Percentiles rank a stretch among this genome's conserved stretches.
Evolutionary conservation across 2,329 filamentous ascomycete species (phyloP).

Genomic region (Sarocladium oryzae): DNA sequence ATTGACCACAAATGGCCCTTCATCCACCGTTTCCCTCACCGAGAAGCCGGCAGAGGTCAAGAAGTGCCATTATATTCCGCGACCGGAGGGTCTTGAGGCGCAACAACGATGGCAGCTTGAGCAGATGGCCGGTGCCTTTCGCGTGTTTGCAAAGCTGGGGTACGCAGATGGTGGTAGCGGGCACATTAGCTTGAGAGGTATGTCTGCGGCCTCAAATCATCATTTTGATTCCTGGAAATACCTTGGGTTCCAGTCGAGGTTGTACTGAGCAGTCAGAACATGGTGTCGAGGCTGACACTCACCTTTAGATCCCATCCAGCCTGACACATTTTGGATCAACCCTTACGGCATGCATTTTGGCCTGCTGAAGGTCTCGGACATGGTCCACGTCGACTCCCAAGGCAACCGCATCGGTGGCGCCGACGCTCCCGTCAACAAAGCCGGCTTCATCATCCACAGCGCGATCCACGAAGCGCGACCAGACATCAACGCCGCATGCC

Average conservation of each 20-base stretch:
- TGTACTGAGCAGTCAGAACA: too few relatives aligned
- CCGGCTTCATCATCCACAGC: slow-evolving; percentile 62
- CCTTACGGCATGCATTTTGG: slow-evolving; percentile 59
- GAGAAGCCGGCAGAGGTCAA: neutral
- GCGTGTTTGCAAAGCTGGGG: slow-evolving; percentile 13
- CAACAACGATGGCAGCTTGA: slow-evolving; percentile 10
- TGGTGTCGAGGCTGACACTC: too few relatives aligned
- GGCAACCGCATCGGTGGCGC: slow-evolving; percentile 55
- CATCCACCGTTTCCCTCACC: neutral
- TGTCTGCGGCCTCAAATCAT: too few relatives aligned
- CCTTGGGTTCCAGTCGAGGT: too few relatives aligned
- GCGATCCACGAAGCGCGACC: slow-evolving; percentile 59
- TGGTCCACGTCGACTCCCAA: slow-evolving; percentile 55
- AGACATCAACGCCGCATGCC: slow-evolving; percentile 61
- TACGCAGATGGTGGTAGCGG: slow-evolving; percentile 10
- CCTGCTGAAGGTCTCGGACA: slow-evolving; percentile 56
- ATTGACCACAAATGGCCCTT: neutral
- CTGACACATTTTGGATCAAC: slow-evolving; percentile 41
- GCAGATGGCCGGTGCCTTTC: slow-evolving; percentile 15
- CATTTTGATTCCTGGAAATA: too few relatives aligned
- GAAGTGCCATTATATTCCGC: neutral
- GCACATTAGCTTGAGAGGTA: neutral
- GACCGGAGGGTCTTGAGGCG: neutral
- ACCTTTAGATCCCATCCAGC: slow-evolving; percentile 25
- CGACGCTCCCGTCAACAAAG: slow-evolving; percentile 48